Conservation (phyloP, 2,329 filamentous ascomycete species). For the Fusarium tjaetaba region DNA sequence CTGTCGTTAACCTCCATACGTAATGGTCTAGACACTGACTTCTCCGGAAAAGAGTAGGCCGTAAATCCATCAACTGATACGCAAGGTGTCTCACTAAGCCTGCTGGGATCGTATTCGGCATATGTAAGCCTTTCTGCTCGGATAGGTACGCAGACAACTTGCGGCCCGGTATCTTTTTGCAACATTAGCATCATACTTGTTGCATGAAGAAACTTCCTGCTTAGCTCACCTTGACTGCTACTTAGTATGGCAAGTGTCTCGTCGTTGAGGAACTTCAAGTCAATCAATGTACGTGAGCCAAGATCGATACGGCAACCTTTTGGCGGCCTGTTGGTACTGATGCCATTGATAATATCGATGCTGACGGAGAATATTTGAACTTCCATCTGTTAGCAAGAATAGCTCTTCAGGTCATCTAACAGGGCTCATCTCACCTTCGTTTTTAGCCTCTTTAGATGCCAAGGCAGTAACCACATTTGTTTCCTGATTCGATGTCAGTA, state of each 20-base stretch:
- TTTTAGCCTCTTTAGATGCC: constrained; percentile 50
- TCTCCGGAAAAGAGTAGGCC: constrained; percentile 44
- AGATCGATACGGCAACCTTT: constrained; percentile 55
- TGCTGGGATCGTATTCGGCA: constrained; percentile 46
- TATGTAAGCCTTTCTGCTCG: constrained; percentile 51
- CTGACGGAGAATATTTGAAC: constrained; percentile 67
- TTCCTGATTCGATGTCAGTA: constrained; percentile 44
- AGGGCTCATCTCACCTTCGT: constrained; percentile 48
- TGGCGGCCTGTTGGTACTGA: constrained; percentile 59
- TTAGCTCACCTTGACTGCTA: constrained; percentile 51
- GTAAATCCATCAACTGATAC: constrained; percentile 29
- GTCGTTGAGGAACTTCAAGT: constrained; percentile 76
- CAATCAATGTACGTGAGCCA: constrained; percentile 58
- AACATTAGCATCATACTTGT: background rate
- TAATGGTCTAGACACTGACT: constrained; percentile 49
- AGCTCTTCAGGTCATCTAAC: too few species aligned
- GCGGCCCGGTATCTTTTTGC: constrained; percentile 39
- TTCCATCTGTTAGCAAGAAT: constrained; percentile 40
- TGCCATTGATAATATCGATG: constrained; percentile 66
- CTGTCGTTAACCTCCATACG: constrained; percentile 63
- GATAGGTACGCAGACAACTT: constrained; percentile 51
- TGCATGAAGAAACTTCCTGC: background rate
- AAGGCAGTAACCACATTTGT: constrained; percentile 54
- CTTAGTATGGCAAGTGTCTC: constrained; percentile 68
- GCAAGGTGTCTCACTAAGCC: background rate